phyloP scores from a whole-genome alignment of 73 alveolate species.

The Paramecium pentaurelia region DNA sequence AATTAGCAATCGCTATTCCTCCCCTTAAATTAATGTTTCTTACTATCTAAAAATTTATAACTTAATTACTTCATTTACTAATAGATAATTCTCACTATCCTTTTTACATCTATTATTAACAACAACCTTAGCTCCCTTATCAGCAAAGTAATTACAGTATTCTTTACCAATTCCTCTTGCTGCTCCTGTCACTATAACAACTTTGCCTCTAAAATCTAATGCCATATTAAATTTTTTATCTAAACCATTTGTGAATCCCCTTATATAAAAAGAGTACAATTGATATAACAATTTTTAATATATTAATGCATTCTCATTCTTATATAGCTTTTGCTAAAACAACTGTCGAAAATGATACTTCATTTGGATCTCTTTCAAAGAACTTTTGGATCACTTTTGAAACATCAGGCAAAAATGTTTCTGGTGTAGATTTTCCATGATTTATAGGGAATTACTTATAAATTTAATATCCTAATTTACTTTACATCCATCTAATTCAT shows the following conservation, averaged over 20 bases:
- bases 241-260: not conserved
- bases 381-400: slow-evolving; percentile 49
- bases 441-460: slow-evolving; percentile 49
- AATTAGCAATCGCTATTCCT: slow-evolving; percentile 84
- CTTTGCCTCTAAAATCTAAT: slow-evolving; percentile 40
- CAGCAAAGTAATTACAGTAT: slow-evolving; percentile 79
- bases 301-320: not conserved
- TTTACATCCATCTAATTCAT: slow-evolving; percentile 69
- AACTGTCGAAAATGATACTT: slow-evolving; percentile 53
- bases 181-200: slow-evolving; percentile 86
- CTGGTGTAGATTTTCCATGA: slow-evolving; percentile 59
- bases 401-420: slow-evolving; percentile 57
- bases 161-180: slow-evolving; percentile 86
- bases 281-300: not conserved
- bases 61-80: not conserved
- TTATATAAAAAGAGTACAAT: not conserved
- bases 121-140: slow-evolving; percentile 87
- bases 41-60: slow-evolving; percentile 65
- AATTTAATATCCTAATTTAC: not conserved
- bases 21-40: slow-evolving; percentile 84
- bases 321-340: slow-evolving; percentile 57
- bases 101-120: slow-evolving; percentile 83
- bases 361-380: slow-evolving; percentile 64
- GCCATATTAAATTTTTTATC: slow-evolving; percentile 16
- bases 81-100: slow-evolving; percentile 53